Percentiles rank a stretch among this genome's conserved stretches.
These are phyloP conservation scores for Xylaria sp. DNA, from an alignment of 2,329 filamentous ascomycete genomes.

Conservation along the genomic window DNA sequence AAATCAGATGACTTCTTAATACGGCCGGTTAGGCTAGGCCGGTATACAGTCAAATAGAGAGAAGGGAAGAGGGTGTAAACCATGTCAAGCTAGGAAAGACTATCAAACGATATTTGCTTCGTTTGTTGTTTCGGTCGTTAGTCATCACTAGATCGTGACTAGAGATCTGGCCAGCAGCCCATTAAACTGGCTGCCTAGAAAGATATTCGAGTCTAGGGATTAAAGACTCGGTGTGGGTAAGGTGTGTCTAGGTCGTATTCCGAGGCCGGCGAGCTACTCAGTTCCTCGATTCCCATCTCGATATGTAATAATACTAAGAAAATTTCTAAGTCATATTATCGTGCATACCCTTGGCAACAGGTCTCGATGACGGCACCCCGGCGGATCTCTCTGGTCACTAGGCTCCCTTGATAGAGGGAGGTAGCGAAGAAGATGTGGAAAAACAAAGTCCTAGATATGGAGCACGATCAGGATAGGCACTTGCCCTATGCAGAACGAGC, in stretches of 20 bases:
- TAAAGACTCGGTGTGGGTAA: slow-evolving; percentile 22
- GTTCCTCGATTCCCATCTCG: background rate
- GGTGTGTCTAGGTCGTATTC: slow-evolving; percentile 16
- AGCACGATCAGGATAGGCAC: slow-evolving; percentile 1
- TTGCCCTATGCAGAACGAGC: slow-evolving; percentile 19
- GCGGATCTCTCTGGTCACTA: slow-evolving; percentile 8
- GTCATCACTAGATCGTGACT: slow-evolving; percentile 7
- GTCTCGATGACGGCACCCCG: slow-evolving; percentile 17
- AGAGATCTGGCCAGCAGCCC: slow-evolving; percentile 4
- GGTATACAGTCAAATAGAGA: background rate
- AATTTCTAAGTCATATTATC: background rate
- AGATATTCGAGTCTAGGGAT: background rate
- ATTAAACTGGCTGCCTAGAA: slow-evolving; percentile 24
- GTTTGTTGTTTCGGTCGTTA: background rate
- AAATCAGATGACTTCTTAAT: slow-evolving; percentile 20
- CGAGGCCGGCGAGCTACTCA: background rate
- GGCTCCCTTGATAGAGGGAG: background rate
- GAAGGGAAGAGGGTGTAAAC: background rate
- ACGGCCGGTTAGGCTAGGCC: background rate
- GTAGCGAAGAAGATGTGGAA: slow-evolving; percentile 30
- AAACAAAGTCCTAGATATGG: slow-evolving; percentile 34
- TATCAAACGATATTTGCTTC: slow-evolving; percentile 13
- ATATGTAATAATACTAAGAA: slow-evolving; percentile 4
- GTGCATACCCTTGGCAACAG: background rate
- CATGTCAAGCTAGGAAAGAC: background rate